Base-by-base conservation (phyloP, 2,329 filamentous ascomycete species). In the Aspergillus puulaauensis region DNA sequence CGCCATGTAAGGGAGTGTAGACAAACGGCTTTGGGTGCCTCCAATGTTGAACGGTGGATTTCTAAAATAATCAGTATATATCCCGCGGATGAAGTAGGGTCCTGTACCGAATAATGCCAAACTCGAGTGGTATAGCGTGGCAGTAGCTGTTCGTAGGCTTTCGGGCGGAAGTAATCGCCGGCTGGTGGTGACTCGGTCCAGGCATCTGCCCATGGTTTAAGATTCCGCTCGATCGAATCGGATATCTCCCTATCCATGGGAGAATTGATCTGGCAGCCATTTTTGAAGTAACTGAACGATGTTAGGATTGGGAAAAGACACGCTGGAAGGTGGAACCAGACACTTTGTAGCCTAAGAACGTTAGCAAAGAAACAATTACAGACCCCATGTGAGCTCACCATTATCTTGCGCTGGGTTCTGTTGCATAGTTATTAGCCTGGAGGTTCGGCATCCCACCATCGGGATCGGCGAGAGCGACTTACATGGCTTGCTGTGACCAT, bases 401-500 rank as follows among this genome's bases (percentile, higher is more conserved):
- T 88, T 88, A 67, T 88, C 85, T 63, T 82, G 76, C 46, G 83
- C 81, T 14, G 85, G 85, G 63, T 88, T 88, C 74, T 77, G 51
- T 17, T 17, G 17, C n/a, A 33, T n/a, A 6, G 53, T 62, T 47
- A 54, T 62, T 50, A 54, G 53, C 53, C 23, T 23, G 31, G 52
- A 41, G 17, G 11, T 37, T 23, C 15, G 44, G n/a, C 17, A 31
- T 31, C 23, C 35, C n/a, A 27, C 41, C 23, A 27, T 52, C 35
- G 44, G 44, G 48, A 40, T 44, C 40, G 27, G 27, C 27, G 27
- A 31, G 27, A 11, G 27, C 9, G 9, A 67, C 74, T 58, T 72
- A 77, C 76, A 70, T 87, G 85, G 65, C 83, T 86, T 33, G 86
- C 86, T 14, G 86, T 88, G 39, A 88, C 80, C 85, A 88, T 88